A percentile compares a stretch with the other conserved stretches of the same genome.
These are phyloP conservation scores for Pythium sp. DNA, from an alignment of 352 stramenopile species.

Conservation along the genomic window DNA sequence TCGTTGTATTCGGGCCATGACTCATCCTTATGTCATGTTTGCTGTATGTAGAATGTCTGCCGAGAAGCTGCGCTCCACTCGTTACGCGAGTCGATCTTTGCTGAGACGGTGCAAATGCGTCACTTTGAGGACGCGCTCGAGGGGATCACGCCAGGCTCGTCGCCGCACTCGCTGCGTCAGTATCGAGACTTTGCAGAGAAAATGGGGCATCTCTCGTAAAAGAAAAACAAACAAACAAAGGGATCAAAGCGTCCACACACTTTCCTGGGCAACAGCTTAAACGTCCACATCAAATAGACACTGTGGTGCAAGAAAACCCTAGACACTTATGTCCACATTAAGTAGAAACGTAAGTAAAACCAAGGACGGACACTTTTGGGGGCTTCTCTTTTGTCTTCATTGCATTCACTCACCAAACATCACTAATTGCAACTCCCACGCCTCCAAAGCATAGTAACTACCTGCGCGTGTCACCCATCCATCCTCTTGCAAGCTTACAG, in stretches of 20 bases:
- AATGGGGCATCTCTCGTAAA: slow-evolving; percentile 54
- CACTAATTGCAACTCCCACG: neutral
- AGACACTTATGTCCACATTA: neutral
- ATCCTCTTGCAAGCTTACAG: slow-evolving; percentile 17
- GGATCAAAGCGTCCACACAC: neutral
- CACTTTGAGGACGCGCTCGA: slow-evolving; percentile 60
- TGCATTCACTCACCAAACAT: neutral
- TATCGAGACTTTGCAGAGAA: slow-evolving; percentile 62
- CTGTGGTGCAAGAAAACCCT: neutral
- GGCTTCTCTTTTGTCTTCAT: neutral
- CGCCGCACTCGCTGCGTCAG: slow-evolving; percentile 41
- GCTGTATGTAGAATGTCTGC: slow-evolving; percentile 67
- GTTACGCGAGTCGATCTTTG: slow-evolving; percentile 67
- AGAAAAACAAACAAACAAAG: too few species aligned
- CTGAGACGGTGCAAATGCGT: slow-evolving; percentile 42
- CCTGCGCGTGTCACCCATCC: neutral
- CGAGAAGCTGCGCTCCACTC: slow-evolving; percentile 76
- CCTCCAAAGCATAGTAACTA: neutral
- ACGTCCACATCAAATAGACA: neutral
- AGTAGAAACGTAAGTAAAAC: neutral
- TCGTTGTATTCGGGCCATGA: too few species aligned
- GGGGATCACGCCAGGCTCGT: slow-evolving; percentile 54
- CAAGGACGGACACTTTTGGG: neutral
- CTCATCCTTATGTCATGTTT: neutral
- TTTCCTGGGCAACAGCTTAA: neutral